Evolutionary conservation across 2,329 filamentous ascomycete species (phyloP), one percentile per base, ranked within the genome.

Genomic region (Cylindrodendrum hubeiense): DNA sequence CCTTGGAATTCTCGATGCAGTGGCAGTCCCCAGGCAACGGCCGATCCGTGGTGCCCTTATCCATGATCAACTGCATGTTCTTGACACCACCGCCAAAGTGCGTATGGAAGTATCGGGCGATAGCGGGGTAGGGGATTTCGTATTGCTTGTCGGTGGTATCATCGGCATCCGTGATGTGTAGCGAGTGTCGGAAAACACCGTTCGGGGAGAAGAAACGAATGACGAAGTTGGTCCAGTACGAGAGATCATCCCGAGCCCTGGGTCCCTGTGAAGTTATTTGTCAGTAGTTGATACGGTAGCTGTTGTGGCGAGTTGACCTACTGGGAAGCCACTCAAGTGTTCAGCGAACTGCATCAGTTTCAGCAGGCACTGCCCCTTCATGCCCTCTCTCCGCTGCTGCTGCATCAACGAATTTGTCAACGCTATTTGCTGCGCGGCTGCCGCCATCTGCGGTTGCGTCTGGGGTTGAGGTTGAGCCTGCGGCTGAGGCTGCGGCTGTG

Each of bases 51-150:
- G 82, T 84, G 2, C 84, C 84, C 74, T 89, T 90, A 72, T 97
- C 94, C 73, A 97, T 87, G 22, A 94, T 89, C 76, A 98, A 87
- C 77, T 97, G 94, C 72, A 98, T 93, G 59, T 90, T 93, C 71
- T 89, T 91, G 60, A 98, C 90, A 7, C 94, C 95, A 66, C 93
- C 95, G 62, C 91, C 91, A 77, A 96, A 98, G 74, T 97, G 92
- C 0, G 93, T 95, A 73, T 92, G 90, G 77, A 97, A 98, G 79
- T 96, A 98, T 74, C 95, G 90, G 34, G 95, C 89, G 49, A 99
- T 85, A 1, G 93, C 93, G 4, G 94, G 89, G 63, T 89, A 93
- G 3, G 91, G 88, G 52, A 98, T 94, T 77, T 98, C 95, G 74
- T 95, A 98, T 74, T 92, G 89, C 82, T 97, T 98, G 60, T 91